phyloP scores from a whole-genome alignment of 441 rosid species.

The Macaranga tanarius region DNA sequence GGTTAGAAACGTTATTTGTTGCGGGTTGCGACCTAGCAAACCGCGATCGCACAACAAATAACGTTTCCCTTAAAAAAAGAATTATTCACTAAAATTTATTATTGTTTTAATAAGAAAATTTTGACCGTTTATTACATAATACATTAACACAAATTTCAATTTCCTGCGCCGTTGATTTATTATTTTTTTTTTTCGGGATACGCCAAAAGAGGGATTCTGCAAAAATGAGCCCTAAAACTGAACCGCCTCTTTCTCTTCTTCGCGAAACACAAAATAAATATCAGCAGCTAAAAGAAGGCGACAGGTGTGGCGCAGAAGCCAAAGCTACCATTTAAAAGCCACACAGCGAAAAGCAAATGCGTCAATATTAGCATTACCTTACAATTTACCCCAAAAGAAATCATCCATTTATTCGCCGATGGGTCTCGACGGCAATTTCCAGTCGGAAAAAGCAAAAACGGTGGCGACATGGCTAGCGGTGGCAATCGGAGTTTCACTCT shows the following conservation, averaged over 20 bases:
- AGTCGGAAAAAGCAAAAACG: conserved; percentile 27
- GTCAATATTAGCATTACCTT: neutral
- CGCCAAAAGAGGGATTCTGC: neutral
- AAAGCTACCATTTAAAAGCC: too few relatives aligned
- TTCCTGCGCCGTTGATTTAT: too few relatives aligned
- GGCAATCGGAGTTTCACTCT: conserved; percentile 37
- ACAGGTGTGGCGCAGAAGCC: conserved; percentile 1
- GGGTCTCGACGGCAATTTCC: conserved; percentile 16
- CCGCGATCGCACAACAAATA: too few relatives aligned
- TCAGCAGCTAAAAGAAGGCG: neutral
- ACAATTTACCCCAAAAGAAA: too few relatives aligned
- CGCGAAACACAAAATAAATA: neutral
- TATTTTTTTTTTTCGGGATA: neutral
- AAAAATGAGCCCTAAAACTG: neutral
- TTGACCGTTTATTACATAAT: too few relatives aligned
- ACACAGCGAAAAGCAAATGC: too few relatives aligned
- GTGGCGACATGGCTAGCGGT: conserved; percentile 43
- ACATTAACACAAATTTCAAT: too few relatives aligned
- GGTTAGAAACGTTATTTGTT: too few relatives aligned
- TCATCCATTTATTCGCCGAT: neutral
- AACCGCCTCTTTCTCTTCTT: neutral
- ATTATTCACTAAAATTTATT: too few relatives aligned
- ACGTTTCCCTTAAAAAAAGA: too few relatives aligned
- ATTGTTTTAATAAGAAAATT: too few relatives aligned
- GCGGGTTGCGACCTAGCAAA: too few relatives aligned